phyloP scores from a whole-genome alignment of 2,329 filamentous ascomycete genomes.

The Penicillium sp. region DNA sequence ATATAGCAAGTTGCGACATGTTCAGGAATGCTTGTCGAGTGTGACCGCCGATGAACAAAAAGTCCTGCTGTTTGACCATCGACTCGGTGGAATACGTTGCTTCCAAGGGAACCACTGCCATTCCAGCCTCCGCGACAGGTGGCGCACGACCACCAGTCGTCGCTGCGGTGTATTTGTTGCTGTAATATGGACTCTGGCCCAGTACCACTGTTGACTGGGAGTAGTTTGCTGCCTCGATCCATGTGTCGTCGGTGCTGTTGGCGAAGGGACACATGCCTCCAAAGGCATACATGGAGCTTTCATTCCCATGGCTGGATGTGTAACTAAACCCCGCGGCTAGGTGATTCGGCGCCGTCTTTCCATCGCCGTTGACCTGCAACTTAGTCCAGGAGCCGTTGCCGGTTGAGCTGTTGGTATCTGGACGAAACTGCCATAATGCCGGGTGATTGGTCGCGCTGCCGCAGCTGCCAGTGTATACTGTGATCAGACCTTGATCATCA shows the following conservation, averaged over 20 bases:
- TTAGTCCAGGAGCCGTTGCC: constrained; percentile 60
- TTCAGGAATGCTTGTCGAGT: constrained; percentile 84
- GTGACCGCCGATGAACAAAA: constrained; percentile 82
- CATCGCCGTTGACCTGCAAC: constrained; percentile 37
- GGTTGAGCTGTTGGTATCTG: constrained; percentile 43
- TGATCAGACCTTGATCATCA: constrained; percentile 68
- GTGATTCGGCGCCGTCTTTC: constrained; percentile 53
- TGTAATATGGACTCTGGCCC: constrained; percentile 43
- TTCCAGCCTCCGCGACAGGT: constrained; percentile 82
- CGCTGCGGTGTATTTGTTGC: constrained; percentile 32
- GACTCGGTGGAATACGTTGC: constrained; percentile 70
- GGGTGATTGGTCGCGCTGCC: constrained; percentile 52
- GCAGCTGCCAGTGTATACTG: constrained; percentile 76
- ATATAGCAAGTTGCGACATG: constrained; percentile 87
- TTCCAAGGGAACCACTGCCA: constrained; percentile 73
- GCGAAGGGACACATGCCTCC: constrained; percentile 81
- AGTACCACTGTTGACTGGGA: constrained; percentile 77
- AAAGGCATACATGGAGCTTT: constrained; percentile 66
- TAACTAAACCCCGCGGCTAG: constrained; percentile 67
- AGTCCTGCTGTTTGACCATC: constrained; percentile 69
- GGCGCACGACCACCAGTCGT: constrained; percentile 58
- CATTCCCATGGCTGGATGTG: constrained; percentile 53
- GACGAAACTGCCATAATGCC: constrained; percentile 69
- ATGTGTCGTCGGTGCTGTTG: constrained; percentile 51
- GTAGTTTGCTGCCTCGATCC: constrained; percentile 73